phyloP scores from a whole-genome alignment of 2,329 filamentous ascomycete genomes.

The Cercospora janseana region DNA sequence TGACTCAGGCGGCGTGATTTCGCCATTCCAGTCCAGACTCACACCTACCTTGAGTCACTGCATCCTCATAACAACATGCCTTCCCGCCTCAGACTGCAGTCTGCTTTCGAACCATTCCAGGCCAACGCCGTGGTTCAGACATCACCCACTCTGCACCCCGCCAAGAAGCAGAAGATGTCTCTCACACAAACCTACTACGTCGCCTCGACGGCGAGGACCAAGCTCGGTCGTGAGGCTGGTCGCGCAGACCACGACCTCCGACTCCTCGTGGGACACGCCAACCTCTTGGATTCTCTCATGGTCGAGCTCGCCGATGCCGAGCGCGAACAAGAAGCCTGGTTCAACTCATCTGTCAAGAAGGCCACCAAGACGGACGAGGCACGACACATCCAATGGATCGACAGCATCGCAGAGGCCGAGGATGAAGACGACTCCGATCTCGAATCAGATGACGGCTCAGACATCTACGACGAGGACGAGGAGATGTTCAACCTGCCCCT shows the following conservation, averaged over 20 bases:
- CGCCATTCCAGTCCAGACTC: slow-evolving; percentile 23
- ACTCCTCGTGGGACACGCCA: slow-evolving; percentile 94
- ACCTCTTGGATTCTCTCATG: slow-evolving; percentile 96
- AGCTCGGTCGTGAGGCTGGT: slow-evolving; percentile 90
- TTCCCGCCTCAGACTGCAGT: slow-evolving; percentile 51
- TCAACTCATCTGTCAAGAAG: slow-evolving; percentile 89
- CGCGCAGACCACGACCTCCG: slow-evolving; percentile 91
- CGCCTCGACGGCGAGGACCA: slow-evolving; percentile 90
- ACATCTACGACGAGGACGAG: slow-evolving; percentile 54
- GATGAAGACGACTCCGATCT: slow-evolving; percentile 63
- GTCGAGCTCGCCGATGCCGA: slow-evolving; percentile 86
- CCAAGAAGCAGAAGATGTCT: slow-evolving; percentile 81
- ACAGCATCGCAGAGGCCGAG: slow-evolving; percentile 72
- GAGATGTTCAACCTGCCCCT: slow-evolving; percentile 42
- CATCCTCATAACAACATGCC: slow-evolving; percentile 42
- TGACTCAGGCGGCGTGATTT: slow-evolving; percentile 28
- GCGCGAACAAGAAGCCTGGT: slow-evolving; percentile 93
- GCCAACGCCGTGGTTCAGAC: slow-evolving; percentile 46
- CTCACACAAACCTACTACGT: slow-evolving; percentile 98
- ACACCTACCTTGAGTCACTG: slow-evolving; percentile 25
- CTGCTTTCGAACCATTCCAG: slow-evolving; percentile 47
- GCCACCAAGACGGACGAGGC: slow-evolving; percentile 61
- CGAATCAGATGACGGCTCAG: slow-evolving; percentile 52
- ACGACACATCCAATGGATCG: slow-evolving; percentile 83
- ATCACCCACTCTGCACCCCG: slow-evolving; percentile 43